These are phyloP conservation scores for Cytospora paraplurivora DNA, from an alignment of 2,329 filamentous ascomycete genomes.

Conservation along the genomic window DNA sequence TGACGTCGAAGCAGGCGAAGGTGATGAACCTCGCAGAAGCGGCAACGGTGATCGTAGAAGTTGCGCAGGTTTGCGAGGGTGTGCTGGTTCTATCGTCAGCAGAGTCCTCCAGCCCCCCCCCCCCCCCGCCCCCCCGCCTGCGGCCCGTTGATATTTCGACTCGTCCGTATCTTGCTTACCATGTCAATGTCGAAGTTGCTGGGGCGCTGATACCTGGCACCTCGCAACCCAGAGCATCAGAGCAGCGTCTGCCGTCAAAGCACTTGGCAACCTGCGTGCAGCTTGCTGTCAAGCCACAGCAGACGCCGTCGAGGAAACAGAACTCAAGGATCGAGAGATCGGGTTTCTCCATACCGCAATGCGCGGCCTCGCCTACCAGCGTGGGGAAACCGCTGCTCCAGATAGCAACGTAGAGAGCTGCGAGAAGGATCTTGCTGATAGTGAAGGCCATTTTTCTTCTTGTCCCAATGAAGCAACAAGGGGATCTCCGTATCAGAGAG, in stretches of 20 bases:
- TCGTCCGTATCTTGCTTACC: neutral
- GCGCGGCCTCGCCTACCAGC: neutral
- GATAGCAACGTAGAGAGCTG: neutral
- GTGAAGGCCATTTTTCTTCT: slow-evolving; percentile 27
- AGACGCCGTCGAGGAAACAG: neutral
- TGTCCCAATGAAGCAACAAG: neutral
- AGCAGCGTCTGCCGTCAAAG: neutral
- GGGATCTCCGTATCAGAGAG: neutral
- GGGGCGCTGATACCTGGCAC: neutral
- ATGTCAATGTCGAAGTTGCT: slow-evolving; percentile 19
- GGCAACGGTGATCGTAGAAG: neutral
- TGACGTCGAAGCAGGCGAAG: neutral
- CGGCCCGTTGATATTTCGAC: neutral
- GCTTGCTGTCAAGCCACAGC: neutral
- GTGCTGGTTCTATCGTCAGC: neutral
- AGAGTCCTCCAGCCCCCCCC: too few species aligned
- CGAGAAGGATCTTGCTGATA: slow-evolving; percentile 12
- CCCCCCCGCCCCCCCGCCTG: too few species aligned
- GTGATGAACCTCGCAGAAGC: neutral
- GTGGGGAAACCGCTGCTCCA: neutral
- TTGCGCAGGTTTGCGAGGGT: neutral
- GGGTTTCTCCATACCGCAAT: neutral
- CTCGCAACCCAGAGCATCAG: neutral
- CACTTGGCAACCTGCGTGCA: neutral
- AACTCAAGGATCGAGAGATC: neutral